These are phyloP conservation scores for Wallemia ichthyophaga DNA, from an alignment of 1,284 basidiomycete species.

Conservation along the genomic window DNA sequence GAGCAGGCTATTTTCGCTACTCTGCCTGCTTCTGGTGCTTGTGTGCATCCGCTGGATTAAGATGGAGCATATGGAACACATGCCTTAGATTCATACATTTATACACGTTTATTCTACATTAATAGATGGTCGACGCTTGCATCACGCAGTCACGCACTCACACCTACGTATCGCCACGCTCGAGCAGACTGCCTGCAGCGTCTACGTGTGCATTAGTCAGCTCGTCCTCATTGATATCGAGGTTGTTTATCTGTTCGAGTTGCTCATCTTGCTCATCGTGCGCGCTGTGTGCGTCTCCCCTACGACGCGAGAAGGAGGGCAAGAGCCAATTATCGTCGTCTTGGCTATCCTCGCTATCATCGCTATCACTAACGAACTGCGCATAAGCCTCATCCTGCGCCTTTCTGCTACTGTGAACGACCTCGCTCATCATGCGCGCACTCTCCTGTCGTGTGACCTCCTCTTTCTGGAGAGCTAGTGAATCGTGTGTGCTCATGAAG, in stretches of 20 bases:
- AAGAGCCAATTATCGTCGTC: not conserved
- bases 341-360: not conserved
- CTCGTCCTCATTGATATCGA: not conserved
- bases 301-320: not conserved
- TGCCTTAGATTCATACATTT: too few relatives aligned
- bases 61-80: too few relatives aligned
- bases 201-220: not conserved
- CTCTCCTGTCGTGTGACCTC: not conserved
- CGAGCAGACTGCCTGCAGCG: not conserved
- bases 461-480: not conserved
- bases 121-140: too few relatives aligned
- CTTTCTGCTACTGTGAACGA: not conserved
- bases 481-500: not conserved
- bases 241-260: not conserved
- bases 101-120: too few relatives aligned
- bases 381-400: not conserved
- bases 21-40: conserved; percentile 44
- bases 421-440: not conserved
- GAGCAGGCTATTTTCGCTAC: conserved; percentile 52
- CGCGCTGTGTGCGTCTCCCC: not conserved
- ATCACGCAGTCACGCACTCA: too few relatives aligned
- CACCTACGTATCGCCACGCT: not conserved
- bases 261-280: not conserved
- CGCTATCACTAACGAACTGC: not conserved
- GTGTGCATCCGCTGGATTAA: conserved; percentile 3